Evolutionary conservation across 768 basidiomycete species (phyloP), one percentile per base, ranked within the genome.

Genomic region (Xanthoconium purpureum): DNA sequence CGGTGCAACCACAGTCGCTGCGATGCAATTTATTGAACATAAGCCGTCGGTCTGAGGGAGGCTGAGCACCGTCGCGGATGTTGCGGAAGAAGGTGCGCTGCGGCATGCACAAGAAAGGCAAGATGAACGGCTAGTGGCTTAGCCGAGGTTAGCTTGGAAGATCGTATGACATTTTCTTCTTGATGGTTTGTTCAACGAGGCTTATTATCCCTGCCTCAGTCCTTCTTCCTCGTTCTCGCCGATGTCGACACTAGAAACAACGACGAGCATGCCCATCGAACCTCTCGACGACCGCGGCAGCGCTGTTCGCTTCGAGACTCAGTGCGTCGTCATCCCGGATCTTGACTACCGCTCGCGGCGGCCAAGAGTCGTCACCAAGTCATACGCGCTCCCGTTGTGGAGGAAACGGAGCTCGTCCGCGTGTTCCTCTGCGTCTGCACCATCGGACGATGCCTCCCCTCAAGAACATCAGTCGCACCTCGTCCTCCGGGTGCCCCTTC

Each of bases 241-340:
- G 13, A 67, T 68, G 67, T 57, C 60, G 49, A 58, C 32, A 35
- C 9, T 37, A 29, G 50, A 56, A 33, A 18, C 40, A 35, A 5
- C 35, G 44, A 44, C 54, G 4, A 51, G 18, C 11, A 36, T 44
- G 10, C 20, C 44, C 37, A 2, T 56, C 28, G 61, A 59, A 6
- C 50, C 56, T n/a, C 29, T 60, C 50, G 63, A 60, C 24, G 71
- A 70, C 38, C 61, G 18, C 10, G 59, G 62, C 0, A 65, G 72
- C 55, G 65, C 64, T 24, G 89, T 91, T 5, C 80, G 89, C 54
- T 91, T 91, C 71, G 82, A 91, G 74, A 75, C 77, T 51, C 80
- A 86, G 63, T 91, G 89, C 56, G 75, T 88, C 5, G 79, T 91
- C 63, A 91, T 91, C 54, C 89, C 89, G n/a, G 81, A 87, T 50